phyloP scores from a whole-genome alignment of 352 stramenopile genomes.

The Peronospora destructor region DNA sequence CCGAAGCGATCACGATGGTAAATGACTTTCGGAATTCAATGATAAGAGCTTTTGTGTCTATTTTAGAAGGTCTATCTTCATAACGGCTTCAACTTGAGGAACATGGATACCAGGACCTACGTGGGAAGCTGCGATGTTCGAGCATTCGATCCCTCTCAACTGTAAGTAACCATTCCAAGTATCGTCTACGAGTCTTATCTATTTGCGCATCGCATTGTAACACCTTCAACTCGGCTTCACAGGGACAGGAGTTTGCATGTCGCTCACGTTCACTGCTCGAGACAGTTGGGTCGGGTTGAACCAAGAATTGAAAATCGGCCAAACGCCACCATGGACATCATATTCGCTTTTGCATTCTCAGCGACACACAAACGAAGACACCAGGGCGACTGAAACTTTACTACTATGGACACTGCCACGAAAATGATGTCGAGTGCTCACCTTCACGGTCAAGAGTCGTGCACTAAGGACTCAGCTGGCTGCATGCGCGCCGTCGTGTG shows the following conservation, averaged over 20 bases:
- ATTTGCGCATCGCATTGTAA: neutral
- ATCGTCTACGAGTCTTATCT: neutral
- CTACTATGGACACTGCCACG: conserved; percentile 20
- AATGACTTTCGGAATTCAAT: too few species aligned
- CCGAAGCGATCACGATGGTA: too few species aligned
- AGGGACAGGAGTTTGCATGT: neutral
- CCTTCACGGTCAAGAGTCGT: conserved; percentile 21
- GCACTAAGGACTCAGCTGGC: conserved; percentile 29
- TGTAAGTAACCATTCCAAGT: neutral
- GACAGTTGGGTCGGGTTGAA: neutral
- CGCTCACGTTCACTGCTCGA: neutral
- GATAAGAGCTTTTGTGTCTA: too few species aligned
- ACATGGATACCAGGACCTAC: neutral
- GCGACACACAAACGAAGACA: conserved; percentile 7
- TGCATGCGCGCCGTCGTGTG: conserved; percentile 62
- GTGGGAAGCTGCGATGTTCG: conserved; percentile 6
- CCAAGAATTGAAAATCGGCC: neutral
- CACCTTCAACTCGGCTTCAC: conserved; percentile 1
- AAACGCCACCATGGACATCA: conserved; percentile 2
- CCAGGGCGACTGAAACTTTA: neutral
- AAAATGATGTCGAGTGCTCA: conserved; percentile 26
- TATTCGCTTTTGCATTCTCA: conserved; percentile 23
- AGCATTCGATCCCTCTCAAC: conserved; percentile 1
- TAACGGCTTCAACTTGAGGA: conserved; percentile 3
- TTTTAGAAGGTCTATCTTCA: neutral